A percentile compares a stretch with the other conserved stretches of the same genome.
Conservation (phyloP, 2,329 filamentous ascomycete species). For the Podosphaera fusca region DNA sequence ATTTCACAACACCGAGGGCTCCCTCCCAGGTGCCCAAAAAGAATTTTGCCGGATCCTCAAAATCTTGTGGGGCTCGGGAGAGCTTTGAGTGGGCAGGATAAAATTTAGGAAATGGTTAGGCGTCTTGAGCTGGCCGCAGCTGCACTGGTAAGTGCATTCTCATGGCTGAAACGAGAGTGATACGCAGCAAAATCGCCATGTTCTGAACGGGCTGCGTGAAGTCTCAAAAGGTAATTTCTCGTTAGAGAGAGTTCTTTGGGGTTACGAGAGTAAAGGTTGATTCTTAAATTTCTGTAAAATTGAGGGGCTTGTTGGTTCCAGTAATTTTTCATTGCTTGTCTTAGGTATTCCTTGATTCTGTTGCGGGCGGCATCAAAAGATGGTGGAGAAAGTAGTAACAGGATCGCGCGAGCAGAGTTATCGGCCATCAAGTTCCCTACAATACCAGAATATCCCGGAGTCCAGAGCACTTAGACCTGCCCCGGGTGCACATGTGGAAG, state of each 20-base stretch:
- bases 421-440: not conserved
- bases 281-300: not conserved
- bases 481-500: not conserved
- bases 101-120: too few species aligned
- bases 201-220: too few species aligned
- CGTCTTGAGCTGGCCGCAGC: not conserved
- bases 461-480: not conserved
- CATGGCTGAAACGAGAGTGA: not conserved
- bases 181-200: not conserved
- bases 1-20: not conserved
- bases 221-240: too few species aligned
- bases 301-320: not conserved
- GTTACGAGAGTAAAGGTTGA: too few species aligned
- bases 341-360: not conserved
- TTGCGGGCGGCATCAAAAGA: not conserved
- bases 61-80: not conserved
- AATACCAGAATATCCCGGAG: not conserved
- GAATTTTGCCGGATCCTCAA: too few species aligned
- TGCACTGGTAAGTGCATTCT: not conserved
- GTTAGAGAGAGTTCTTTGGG: too few species aligned
- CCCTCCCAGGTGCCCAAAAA: too few species aligned
- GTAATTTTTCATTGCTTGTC: not conserved
- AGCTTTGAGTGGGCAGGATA: not conserved
- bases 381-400: not conserved
- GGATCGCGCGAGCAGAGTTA: not conserved